phyloP scores from a whole-genome alignment of 78 protist species.

The Cyanophora paradoxa region DNA sequence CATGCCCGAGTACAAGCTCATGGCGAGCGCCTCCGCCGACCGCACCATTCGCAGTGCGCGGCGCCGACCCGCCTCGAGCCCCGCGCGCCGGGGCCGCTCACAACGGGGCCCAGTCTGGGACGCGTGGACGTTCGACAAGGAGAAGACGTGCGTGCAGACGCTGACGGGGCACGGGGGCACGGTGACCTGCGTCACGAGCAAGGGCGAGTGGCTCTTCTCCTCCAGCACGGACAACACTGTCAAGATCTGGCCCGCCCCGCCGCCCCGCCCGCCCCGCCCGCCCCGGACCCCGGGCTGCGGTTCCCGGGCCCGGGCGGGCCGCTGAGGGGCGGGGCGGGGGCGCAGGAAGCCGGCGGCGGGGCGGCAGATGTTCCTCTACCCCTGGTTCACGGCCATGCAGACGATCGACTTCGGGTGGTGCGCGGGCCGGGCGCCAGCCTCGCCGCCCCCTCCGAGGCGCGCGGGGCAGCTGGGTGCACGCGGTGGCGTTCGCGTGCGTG shows the following conservation, averaged over 20 bases:
- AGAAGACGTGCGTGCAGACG: not conserved
- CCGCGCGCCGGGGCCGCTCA: not conserved
- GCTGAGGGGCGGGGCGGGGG: no score
- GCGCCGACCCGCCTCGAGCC: not conserved
- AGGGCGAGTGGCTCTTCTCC: not conserved
- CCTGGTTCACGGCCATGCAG: not conserved
- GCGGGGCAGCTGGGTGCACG: not conserved
- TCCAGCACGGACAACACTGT: not conserved
- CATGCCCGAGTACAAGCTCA: no score
- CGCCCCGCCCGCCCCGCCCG: no score
- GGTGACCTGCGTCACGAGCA: not conserved
- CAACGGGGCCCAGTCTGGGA: conserved; percentile 4
- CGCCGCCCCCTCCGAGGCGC: not conserved
- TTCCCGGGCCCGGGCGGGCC: no score
- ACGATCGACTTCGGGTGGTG: not conserved
- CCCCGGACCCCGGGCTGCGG: no score
- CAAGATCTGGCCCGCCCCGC: not conserved
- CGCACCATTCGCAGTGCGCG: not conserved
- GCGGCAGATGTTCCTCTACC: conserved; percentile 3
- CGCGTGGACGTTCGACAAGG: not conserved
- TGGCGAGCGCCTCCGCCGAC: no score
- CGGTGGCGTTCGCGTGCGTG: not conserved
- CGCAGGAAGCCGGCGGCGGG: not conserved
- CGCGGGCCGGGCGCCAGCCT: not conserved
- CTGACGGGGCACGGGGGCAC: conserved; percentile 2